phyloP scores from a whole-genome alignment of 768 basidiomycete genomes.

The Lentinus brumalis region DNA sequence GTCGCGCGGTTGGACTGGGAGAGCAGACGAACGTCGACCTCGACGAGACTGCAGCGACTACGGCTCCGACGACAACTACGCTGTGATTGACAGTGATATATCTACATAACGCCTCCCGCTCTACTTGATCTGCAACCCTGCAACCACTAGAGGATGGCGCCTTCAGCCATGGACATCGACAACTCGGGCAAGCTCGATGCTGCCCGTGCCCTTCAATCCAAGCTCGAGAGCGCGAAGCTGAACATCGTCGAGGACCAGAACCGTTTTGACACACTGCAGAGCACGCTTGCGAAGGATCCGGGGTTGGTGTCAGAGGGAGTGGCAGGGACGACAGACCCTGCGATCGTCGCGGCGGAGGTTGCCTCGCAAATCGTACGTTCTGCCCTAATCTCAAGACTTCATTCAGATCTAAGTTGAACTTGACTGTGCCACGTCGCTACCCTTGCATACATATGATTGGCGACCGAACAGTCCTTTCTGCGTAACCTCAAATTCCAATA shows the following conservation, averaged over 20 bases:
- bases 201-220: constrained; percentile 17
- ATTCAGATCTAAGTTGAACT: background rate
- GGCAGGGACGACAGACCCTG: constrained; percentile 23
- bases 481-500: constrained; percentile 88
- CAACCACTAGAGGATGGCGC: background rate
- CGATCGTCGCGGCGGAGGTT: constrained; percentile 57
- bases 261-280: constrained; percentile 22
- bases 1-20: too few relatives aligned
- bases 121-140: too few relatives aligned
- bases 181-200: constrained; percentile 20
- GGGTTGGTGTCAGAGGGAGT: constrained; percentile 17
- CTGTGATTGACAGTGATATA: too few relatives aligned
- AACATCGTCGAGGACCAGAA: constrained; percentile 22
- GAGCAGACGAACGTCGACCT: too few relatives aligned
- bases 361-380: constrained; percentile 59
- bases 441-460: too few relatives aligned
- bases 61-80: too few relatives aligned
- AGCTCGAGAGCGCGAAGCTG: constrained; percentile 16
- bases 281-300: constrained; percentile 13
- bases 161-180: constrained; percentile 10
- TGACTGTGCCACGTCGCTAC: too few relatives aligned
- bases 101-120: too few relatives aligned
- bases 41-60: too few relatives aligned
- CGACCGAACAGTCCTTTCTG: constrained; percentile 55
- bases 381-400: background rate